Evolutionary conservation across 73 alveolate species (phyloP).

Genomic region (Tetrahymena thermophila): DNA sequence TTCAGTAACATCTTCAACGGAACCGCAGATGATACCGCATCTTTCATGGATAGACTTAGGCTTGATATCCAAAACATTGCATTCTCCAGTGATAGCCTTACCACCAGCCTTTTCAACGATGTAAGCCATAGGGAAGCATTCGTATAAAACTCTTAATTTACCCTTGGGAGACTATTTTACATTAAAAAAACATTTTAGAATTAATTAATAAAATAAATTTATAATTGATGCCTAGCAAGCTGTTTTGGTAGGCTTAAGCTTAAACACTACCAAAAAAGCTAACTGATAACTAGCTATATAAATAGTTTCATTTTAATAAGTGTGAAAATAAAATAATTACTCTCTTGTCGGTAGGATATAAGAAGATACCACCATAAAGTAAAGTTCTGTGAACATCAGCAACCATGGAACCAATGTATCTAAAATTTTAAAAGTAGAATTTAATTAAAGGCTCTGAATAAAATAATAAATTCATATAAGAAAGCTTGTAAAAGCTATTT

Average conservation of each 20-base stretch:
- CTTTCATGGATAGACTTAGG: constrained; percentile 7
- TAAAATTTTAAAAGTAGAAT: constrained; percentile 35
- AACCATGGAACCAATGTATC: constrained; percentile 68
- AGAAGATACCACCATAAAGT: constrained; percentile 61
- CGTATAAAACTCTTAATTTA: constrained; percentile 50
- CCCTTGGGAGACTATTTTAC: constrained; percentile 2
- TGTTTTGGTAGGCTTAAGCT: neutral
- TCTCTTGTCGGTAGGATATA: constrained; percentile 53
- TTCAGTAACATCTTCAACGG: neutral
- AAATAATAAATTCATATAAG: neutral
- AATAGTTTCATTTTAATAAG: neutral
- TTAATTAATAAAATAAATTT: neutral
- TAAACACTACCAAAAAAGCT: neutral
- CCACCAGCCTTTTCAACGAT: constrained; percentile 84
- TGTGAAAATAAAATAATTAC: neutral
- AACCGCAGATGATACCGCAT: constrained; percentile 11
- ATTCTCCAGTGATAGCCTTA: constrained; percentile 55
- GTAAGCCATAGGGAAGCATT: constrained; percentile 69
- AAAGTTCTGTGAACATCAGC: constrained; percentile 62
- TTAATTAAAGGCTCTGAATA: neutral
- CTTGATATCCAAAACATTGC: constrained; percentile 6
- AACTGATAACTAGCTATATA: neutral
- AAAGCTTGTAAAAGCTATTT: neutral
- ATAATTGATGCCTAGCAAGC: neutral
- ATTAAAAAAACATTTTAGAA: neutral